Evolutionary conservation across 1,139 yeast species (phyloP).

Genomic region (Lodderomyces metapsilosis): DNA sequence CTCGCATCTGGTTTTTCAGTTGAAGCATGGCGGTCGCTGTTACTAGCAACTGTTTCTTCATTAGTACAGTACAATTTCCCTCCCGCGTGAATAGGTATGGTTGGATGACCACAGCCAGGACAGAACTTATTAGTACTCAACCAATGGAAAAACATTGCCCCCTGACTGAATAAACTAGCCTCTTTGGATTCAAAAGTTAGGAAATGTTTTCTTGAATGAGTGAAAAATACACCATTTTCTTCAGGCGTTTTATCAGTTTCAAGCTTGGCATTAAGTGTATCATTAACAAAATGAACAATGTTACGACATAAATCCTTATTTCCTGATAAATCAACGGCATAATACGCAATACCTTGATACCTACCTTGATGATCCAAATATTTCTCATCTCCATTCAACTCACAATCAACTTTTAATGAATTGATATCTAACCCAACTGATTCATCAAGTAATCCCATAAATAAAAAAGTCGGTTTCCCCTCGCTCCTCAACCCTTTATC

Average conservation of each 20-base stretch:
- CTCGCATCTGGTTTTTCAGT: conserved; percentile 15
- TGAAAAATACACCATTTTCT: conserved; percentile 25
- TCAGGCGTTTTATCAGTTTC: conserved; percentile 13
- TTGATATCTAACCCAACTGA: conserved; percentile 38
- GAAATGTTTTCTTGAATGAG: conserved; percentile 36
- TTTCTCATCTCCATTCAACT: conserved; percentile 23
- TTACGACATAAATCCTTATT: conserved; percentile 23
- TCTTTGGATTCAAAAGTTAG: conserved; percentile 43
- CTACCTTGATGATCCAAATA: conserved; percentile 44
- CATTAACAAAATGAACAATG: conserved; percentile 21
- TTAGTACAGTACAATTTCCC: conserved; percentile 68
- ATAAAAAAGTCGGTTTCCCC: conserved; percentile 49
- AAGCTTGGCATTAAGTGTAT: conserved; percentile 11
- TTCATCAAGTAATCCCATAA: conserved; percentile 68
- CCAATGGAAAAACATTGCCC: conserved; percentile 87
- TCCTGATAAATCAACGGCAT: conserved; percentile 66
- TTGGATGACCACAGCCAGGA: conserved; percentile 81
- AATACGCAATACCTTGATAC: conserved; percentile 72
- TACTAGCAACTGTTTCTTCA: conserved; percentile 9
- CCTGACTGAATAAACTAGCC: conserved; percentile 74
- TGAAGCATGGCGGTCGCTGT: conserved; percentile 5
- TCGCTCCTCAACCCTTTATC: conserved; percentile 30
- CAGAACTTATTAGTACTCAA: conserved; percentile 70
- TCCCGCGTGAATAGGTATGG: conserved; percentile 77
- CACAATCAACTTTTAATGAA: conserved; percentile 24